A percentile compares a stretch with the other conserved stretches of the same genome.
Conservation (phyloP, 2,329 filamentous ascomycete genomes). For the Stachybotrys echinatus region DNA sequence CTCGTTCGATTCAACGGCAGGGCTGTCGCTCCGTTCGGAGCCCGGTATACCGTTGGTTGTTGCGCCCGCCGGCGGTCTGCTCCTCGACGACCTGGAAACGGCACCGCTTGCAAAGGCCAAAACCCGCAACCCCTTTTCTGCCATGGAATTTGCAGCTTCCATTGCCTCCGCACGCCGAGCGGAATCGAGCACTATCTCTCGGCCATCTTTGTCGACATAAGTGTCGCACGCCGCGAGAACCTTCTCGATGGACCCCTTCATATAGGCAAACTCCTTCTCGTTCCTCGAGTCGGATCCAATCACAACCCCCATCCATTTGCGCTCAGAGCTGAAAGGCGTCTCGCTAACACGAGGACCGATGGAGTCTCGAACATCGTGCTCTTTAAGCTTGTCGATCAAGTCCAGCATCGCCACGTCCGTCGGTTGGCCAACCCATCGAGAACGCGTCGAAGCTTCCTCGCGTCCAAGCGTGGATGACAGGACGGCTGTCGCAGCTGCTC, state of each 20-base stretch:
- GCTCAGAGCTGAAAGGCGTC: conserved; percentile 91
- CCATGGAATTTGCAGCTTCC: conserved; percentile 80
- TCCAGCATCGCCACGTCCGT: conserved; percentile 98
- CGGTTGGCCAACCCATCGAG: conserved; percentile 92
- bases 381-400: conserved; percentile 81
- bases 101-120: conserved; percentile 88
- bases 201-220: conserved; percentile 80
- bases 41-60: conserved; percentile 49
- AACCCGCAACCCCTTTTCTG: conserved; percentile 81
- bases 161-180: conserved; percentile 67
- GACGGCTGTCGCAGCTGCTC: conserved; percentile 65
- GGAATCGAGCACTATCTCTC: conserved; percentile 80
- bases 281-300: conserved; percentile 57
- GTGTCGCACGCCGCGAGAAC: conserved; percentile 84
- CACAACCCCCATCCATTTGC: conserved; percentile 98
- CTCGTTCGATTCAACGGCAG: conserved; percentile 46
- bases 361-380: conserved; percentile 84
- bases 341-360: conserved; percentile 79
- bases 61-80: conserved; percentile 28
- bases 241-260: conserved; percentile 91
- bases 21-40: conserved; percentile 31
- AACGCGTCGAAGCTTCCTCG: conserved; percentile 58
- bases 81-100: conserved; percentile 42
- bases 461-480: conserved; percentile 74
- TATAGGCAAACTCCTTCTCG: conserved; percentile 79